phyloP scores from a whole-genome alignment of 805 yeast species.

The Saitoella complicata region DNA sequence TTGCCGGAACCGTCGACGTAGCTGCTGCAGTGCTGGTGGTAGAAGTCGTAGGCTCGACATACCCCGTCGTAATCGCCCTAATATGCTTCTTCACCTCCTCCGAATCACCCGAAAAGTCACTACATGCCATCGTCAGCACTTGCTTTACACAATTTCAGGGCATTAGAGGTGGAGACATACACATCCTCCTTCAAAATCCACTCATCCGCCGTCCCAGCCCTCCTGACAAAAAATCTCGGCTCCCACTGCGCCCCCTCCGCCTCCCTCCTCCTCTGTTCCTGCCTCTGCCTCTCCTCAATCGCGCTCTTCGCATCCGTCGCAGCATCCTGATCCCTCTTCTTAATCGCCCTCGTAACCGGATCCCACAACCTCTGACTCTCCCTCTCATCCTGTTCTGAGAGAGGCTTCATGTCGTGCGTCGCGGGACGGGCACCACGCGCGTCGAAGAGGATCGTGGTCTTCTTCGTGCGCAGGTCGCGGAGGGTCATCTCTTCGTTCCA shows the following conservation, averaged over 20 bases:
- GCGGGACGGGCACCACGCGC: conserved; percentile 36
- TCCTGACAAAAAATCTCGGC: conserved; percentile 46
- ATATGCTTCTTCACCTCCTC: too few species aligned
- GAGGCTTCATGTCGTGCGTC: conserved; percentile 59
- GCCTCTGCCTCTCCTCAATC: conserved; percentile 79
- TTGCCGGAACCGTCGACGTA: too few species aligned
- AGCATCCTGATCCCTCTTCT: conserved; percentile 53
- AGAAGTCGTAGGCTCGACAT: too few species aligned
- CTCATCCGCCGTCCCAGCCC: too few species aligned
- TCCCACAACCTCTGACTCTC: conserved; percentile 80
- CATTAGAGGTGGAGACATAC: too few species aligned
- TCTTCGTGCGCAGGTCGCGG: conserved; percentile 33
- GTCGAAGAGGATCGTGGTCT: conserved; percentile 41
- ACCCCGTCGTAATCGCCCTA: too few species aligned
- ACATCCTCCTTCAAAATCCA: too few species aligned
- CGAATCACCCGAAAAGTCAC: too few species aligned
- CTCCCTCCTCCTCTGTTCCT: conserved; percentile 48
- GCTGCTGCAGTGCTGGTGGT: too few species aligned
- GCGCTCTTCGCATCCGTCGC: conserved; percentile 82
- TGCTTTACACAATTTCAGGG: too few species aligned
- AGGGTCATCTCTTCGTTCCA: conserved; percentile 82
- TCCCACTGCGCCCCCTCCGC: conserved; percentile 69
- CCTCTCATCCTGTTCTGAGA: conserved; percentile 59
- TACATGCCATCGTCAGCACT: too few species aligned
- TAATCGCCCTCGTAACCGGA: conserved; percentile 67